A percentile compares a stretch with the other conserved stretches of the same genome.
Evolutionary conservation across 192 early-diverging fungal species (phyloP).

Genomic region (Lobosporangium transversale): DNA sequence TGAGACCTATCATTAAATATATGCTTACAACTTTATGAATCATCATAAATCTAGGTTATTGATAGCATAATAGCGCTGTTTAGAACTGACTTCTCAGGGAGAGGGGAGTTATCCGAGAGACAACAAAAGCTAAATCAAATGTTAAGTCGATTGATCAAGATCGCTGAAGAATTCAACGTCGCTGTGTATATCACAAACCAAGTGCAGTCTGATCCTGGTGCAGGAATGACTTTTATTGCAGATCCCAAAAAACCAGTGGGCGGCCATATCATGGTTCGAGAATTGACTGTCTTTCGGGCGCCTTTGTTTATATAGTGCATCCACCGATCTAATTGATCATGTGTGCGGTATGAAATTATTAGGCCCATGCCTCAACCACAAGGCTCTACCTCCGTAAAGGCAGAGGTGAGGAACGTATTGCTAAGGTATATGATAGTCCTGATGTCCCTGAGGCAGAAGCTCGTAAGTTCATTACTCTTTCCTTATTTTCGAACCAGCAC

Average conservation of each 20-base stretch:
- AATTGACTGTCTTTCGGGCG: background rate
- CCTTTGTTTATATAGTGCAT: background rate
- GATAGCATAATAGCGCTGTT: constrained; percentile 88
- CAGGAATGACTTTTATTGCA: constrained; percentile 77
- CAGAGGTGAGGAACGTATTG: constrained; percentile 79
- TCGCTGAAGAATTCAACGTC: constrained; percentile 88
- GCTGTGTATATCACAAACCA: constrained; percentile 88
- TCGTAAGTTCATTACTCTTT: constrained; percentile 28
- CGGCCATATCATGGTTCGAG: constrained; percentile 74
- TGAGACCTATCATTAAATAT: no score
- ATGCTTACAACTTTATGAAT: no score
- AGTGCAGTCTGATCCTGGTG: constrained; percentile 67
- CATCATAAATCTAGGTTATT: constrained; percentile 67
- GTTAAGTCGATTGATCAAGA: constrained; percentile 74
- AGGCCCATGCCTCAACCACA: constrained; percentile 69
- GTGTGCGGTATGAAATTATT: background rate
- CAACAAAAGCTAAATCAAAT: constrained; percentile 85
- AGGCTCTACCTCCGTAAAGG: constrained; percentile 85
- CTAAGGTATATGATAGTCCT: constrained; percentile 88
- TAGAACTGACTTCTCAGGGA: constrained; percentile 82
- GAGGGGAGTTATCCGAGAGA: constrained; percentile 87
- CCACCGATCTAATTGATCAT: background rate
- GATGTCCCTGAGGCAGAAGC: constrained; percentile 77
- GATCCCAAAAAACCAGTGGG: constrained; percentile 92
- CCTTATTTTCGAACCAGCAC: no score